Evolutionary conservation across 106 monocot species (phyloP).

Genomic region (Hemerocallis citrina): DNA sequence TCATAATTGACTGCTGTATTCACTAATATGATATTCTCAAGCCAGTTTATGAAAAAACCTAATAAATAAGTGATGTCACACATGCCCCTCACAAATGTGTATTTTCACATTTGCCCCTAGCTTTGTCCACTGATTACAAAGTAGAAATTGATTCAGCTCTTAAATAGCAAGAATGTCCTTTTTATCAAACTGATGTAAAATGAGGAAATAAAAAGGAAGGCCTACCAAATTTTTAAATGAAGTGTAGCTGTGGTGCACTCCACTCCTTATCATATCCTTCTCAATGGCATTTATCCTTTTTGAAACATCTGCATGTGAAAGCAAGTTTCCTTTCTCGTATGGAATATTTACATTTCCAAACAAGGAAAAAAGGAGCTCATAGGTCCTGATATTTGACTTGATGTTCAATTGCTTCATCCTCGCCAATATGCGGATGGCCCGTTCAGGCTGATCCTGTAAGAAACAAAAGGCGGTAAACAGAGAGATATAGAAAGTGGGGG

Average conservation of each 20-base stretch:
- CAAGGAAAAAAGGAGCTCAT: slow-evolving; percentile 65
- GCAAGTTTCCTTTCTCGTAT: slow-evolving; percentile 61
- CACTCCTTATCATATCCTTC: slow-evolving; percentile 63
- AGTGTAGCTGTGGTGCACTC: slow-evolving; percentile 54
- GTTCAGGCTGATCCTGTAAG: slow-evolving; percentile 78
- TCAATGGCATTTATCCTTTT: slow-evolving; percentile 62
- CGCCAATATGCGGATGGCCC: slow-evolving; percentile 53
- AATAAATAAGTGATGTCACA: no score
- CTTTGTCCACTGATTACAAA: not conserved
- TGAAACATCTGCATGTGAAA: slow-evolving; percentile 55
- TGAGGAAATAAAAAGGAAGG: not conserved
- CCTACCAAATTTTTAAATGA: slow-evolving; percentile 79
- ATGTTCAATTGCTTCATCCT: slow-evolving; percentile 56
- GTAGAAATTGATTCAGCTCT: not conserved
- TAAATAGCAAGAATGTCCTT: not conserved
- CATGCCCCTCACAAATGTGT: no score
- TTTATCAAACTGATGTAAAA: not conserved
- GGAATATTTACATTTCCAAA: slow-evolving; percentile 78
- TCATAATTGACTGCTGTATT: not conserved
- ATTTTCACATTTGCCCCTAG: no score
- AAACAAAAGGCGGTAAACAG: not conserved
- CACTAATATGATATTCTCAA: not conserved
- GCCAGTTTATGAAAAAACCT: no score
- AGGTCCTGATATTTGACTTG: slow-evolving; percentile 56
- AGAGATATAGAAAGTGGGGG: not conserved